Evolutionary conservation across 345 rosid genomes (phyloP).

Genomic region (Psidium guajava): DNA sequence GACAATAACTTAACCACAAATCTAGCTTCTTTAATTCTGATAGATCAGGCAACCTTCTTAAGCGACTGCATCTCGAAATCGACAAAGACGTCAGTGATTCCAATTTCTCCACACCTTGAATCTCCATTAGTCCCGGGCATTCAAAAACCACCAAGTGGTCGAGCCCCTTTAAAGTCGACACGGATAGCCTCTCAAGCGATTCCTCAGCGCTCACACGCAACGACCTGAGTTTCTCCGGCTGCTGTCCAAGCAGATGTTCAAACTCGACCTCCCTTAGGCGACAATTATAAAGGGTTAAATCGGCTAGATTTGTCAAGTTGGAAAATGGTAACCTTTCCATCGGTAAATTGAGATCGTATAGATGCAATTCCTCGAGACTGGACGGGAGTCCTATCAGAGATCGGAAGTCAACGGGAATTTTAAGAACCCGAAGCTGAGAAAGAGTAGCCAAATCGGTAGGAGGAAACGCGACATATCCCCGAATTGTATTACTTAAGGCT

Average conservation of each 20-base stretch:
- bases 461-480: background rate
- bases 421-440: background rate
- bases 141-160: rapidly evolving
- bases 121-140: background rate
- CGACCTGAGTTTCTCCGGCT: background rate
- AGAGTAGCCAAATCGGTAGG: background rate
- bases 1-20: rapidly evolving
- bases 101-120: background rate
- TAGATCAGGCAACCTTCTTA: background rate
- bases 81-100: rapidly evolving
- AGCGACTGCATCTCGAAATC: rapidly evolving
- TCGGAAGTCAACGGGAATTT: background rate
- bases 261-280: background rate
- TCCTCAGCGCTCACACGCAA: background rate
- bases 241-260: background rate
- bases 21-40: background rate
- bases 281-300: rapidly evolving
- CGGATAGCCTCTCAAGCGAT: background rate
- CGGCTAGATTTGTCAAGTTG: background rate
- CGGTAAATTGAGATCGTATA: background rate
- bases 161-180: background rate
- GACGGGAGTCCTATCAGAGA: background rate
- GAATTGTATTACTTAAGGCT: rapidly evolving
- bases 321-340: background rate
- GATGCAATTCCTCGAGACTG: background rate